Evolutionary conservation across 768 basidiomycete species (phyloP), one percentile per base, ranked within the genome.

Genomic region (Boletus speciosus): DNA sequence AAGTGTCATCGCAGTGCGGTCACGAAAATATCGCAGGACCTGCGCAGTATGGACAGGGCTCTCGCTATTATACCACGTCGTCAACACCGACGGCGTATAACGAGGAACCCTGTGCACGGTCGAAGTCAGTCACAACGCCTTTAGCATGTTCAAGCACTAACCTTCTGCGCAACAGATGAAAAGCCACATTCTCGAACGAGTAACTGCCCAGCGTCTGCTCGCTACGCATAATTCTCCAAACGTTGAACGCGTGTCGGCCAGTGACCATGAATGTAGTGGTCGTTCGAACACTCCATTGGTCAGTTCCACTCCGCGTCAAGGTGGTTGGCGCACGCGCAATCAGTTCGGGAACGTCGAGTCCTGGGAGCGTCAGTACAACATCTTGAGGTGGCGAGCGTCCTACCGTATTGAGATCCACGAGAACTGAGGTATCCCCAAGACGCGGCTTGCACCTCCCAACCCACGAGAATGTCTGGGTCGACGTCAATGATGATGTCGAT

Each of bases 361-460:
- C 94, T 96, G 62, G 15, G 2, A 40, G n/a, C 15, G 5, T 57
- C 52, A 59, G 47, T 29, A 47, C 10, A 23, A 34, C 7, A 5
- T 57, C 49, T 38, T 34, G 38, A 48, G 12, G 21, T 34, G 23
- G 27, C 2, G 40, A 25, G 21, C 40, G 39, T 50, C 51, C 31
- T 50, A 89, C 91, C 85, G 56, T 83, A 81, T 5, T 71, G 67
- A 49, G 67, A 67, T 15, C 83, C 88, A 39, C 96, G 79, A n/a
- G 81, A 80, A 46, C 78, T 74, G 1, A 97, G 72, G 69, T 93
- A 98, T 0, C 95, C 95, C 96, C 97, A 99, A 6, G 91, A 93
- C 3, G 80, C 77, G 19, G 76, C 75, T 65, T 97, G 93, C 12
- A 96, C 78, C 56, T 99, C 96, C 92, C 93, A 98, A 15, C 96